Conservation (phyloP, 805 yeast species). For the Schwanniomyces occidentalis region DNA sequence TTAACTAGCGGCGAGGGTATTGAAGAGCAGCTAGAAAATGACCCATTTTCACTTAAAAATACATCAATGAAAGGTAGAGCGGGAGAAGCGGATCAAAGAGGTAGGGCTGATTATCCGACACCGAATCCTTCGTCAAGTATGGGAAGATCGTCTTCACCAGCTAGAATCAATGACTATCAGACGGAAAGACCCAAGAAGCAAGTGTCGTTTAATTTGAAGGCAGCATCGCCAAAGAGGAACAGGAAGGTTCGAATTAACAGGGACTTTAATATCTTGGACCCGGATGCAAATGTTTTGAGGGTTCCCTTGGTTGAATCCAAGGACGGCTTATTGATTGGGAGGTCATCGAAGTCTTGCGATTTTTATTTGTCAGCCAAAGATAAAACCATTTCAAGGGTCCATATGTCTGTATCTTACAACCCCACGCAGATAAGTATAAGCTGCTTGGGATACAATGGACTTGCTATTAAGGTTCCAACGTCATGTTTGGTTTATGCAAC, state of each 20-base stretch:
- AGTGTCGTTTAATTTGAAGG: neutral
- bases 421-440: slow-evolving; percentile 49
- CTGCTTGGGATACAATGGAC: slow-evolving; percentile 85
- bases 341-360: slow-evolving; percentile 65
- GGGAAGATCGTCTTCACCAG: slow-evolving; percentile 45
- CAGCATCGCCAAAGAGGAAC: neutral
- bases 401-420: slow-evolving; percentile 52
- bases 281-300: slow-evolving; percentile 29
- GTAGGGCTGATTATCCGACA: slow-evolving; percentile 51
- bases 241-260: slow-evolving; percentile 22
- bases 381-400: slow-evolving; percentile 67
- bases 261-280: slow-evolving; percentile 37
- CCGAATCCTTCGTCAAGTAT: slow-evolving; percentile 65
- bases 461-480: slow-evolving; percentile 63
- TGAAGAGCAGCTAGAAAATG: slow-evolving; percentile 4
- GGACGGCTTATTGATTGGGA: slow-evolving; percentile 52
- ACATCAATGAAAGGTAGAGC: neutral
- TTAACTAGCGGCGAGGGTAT: slow-evolving; percentile 29
- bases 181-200: slow-evolving; percentile 9
- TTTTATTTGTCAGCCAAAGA: slow-evolving; percentile 47
- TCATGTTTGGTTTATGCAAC: slow-evolving; percentile 33
- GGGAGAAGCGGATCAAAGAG: slow-evolving; percentile 12
- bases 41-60: slow-evolving; percentile 10
- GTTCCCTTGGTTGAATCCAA: slow-evolving; percentile 43
- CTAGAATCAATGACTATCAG: slow-evolving; percentile 10